A percentile compares a stretch with the other conserved stretches of the same genome.
Evolutionary conservation across 2,329 filamentous ascomycete species (phyloP).

Genomic region (Amauroascus verrucosus): DNA sequence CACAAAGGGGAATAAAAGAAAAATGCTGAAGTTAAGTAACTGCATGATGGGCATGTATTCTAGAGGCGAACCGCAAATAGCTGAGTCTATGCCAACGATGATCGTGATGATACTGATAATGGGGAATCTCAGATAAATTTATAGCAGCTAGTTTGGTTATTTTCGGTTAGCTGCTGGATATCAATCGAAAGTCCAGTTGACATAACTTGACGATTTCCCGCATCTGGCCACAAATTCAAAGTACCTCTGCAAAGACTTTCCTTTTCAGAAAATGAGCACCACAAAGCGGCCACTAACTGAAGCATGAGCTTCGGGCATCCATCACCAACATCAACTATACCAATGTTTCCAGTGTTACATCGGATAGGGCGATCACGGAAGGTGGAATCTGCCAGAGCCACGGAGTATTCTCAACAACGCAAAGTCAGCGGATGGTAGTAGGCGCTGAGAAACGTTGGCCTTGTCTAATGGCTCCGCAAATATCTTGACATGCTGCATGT

Average conservation of each 20-base stretch:
- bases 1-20: slow-evolving; percentile 8
- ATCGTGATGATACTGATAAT: not conserved
- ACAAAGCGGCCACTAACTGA: not conserved
- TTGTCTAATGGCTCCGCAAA: too few species aligned
- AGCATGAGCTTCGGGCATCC: not conserved
- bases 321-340: not conserved
- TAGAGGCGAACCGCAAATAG: not conserved
- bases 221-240: not conserved
- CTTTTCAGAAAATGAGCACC: not conserved
- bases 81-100: not conserved
- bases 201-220: not conserved
- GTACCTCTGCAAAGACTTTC: not conserved
- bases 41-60: slow-evolving; percentile 10
- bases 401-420: not conserved
- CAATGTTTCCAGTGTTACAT: not conserved
- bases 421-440: not conserved
- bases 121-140: not conserved
- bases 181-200: not conserved
- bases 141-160: not conserved
- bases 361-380: not conserved
- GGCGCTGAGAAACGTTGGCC: not conserved
- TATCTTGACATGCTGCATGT: not conserved
- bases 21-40: not conserved
- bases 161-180: not conserved
- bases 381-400: not conserved